These are phyloP conservation scores for Ampelomyces quisqualis DNA, from an alignment of 2,329 filamentous ascomycete genomes.

Conservation along the genomic window DNA sequence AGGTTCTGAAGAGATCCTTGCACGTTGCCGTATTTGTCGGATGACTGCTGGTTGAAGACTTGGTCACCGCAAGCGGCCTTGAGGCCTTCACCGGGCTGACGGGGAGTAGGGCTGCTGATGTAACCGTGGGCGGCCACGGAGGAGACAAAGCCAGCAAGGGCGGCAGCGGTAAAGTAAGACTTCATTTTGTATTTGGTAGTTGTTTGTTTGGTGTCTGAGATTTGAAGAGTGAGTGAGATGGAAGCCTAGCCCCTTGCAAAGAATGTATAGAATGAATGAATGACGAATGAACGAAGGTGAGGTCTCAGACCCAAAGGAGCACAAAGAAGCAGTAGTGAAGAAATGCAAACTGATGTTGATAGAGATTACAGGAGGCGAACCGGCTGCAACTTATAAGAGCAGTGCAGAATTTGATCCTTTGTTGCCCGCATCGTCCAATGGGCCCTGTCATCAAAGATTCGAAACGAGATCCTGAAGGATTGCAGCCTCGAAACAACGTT, in stretches of 20 bases:
- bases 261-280: constrained; percentile 33
- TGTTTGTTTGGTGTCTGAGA: constrained; percentile 10
- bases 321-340: constrained; percentile 32
- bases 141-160: constrained; percentile 47
- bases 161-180: constrained; percentile 45
- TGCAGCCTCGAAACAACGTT: constrained; percentile 24
- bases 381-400: constrained; percentile 23
- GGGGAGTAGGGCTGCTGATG: constrained; percentile 51
- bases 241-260: constrained; percentile 40
- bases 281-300: constrained; percentile 41
- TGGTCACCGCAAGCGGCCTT: constrained; percentile 56
- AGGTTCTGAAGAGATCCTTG: constrained; percentile 56
- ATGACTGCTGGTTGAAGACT: constrained; percentile 54
- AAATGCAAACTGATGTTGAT: constrained; percentile 25
- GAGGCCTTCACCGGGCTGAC: constrained; percentile 56
- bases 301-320: constrained; percentile 40
- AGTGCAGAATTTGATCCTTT: constrained; percentile 9
- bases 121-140: constrained; percentile 57
- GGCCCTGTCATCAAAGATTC: constrained; percentile 41
- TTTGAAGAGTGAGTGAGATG: constrained; percentile 23
- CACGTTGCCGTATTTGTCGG: constrained; percentile 60
- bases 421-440: constrained; percentile 20
- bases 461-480: constrained; percentile 29
- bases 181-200: constrained; percentile 44
- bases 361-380: constrained; percentile 4